Evolutionary conservation across 2,329 filamentous ascomycete species (phyloP), one percentile per base, ranked within the genome.

Genomic region (Diaporthe sp.): DNA sequence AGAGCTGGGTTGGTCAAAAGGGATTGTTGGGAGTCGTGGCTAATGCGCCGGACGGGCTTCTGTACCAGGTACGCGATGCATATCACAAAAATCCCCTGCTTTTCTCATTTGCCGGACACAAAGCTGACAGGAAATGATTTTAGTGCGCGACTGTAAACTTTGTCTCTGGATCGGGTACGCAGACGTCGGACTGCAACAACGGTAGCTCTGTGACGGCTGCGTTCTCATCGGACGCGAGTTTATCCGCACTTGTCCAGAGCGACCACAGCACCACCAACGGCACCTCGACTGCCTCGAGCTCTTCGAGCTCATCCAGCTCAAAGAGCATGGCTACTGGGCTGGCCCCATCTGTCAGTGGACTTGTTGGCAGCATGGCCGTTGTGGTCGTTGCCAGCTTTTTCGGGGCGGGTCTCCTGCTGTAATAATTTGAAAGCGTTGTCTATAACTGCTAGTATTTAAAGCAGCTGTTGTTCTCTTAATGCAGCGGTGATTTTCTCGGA

Each of bases 61-160:
- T 92, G 8, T 92, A 87, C 79, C 87, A 90, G 84, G 90, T 91
- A 81, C 10, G 47, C 33, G 35, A 58, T 7, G n/a, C n/a, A 15
- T 12, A 10, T 9, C 7, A 4, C n/a, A 2, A 4, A 12, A 19
- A 15, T 19, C n/a, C 30, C 30, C 15, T 28, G 6, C 8, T 42
- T 15, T 13, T n/a, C 17, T 55, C 28, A 2, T n/a, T n/a, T 1
- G 22, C 66, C 64, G 45, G 57, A 72, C 38, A 74, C 6, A 40
- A 25, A 30, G 33, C 52, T 70, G 33, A 70, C 42, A 15, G 8
- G 19, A 47, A 25, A 33, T 15, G 3, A 5, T 30, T 25, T 30
- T 69, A 91, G 89, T 91, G 89, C 78, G 82, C 89, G 55, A 84
- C 85, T 45, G 88, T 90, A 77, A 88, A 87, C 77, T 91, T 91